Evolutionary conservation across 2,329 filamentous ascomycete genomes (phyloP).

Genomic region (Teratosphaeriaceae sp.): DNA sequence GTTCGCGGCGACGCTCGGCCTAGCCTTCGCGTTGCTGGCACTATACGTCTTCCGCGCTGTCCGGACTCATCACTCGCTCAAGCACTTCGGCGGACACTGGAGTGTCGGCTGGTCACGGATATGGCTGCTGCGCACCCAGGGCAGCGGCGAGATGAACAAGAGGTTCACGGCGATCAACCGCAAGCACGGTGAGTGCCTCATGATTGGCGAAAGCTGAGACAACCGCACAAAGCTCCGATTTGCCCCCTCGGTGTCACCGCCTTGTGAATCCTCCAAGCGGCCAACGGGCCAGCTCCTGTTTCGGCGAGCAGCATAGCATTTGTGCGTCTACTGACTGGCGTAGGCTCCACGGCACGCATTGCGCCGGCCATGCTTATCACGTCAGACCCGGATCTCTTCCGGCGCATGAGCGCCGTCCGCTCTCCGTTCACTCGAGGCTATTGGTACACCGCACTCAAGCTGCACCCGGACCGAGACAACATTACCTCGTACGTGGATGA

Average conservation of each 20-base stretch:
- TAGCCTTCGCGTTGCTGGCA: background rate
- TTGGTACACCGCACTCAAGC: constrained; percentile 32
- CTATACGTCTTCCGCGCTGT: constrained; percentile 20
- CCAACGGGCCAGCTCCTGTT: too few relatives aligned
- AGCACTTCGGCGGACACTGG: constrained; percentile 33
- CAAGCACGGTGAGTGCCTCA: constrained; percentile 33
- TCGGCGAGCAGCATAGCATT: background rate
- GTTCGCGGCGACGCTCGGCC: background rate
- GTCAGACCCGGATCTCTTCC: constrained; percentile 30
- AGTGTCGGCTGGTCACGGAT: constrained; percentile 31
- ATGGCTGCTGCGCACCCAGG: constrained; percentile 32
- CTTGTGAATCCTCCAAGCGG: too few relatives aligned
- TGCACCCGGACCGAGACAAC: constrained; percentile 35
- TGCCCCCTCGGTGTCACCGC: constrained; percentile 1
- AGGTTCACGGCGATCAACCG: constrained; percentile 31
- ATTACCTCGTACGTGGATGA: constrained; percentile 35
- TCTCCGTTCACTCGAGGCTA: constrained; percentile 30
- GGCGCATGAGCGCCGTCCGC: constrained; percentile 33
- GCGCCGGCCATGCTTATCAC: constrained; percentile 33
- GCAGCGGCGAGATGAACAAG: constrained; percentile 33
- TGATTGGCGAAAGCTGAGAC: background rate
- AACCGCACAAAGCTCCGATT: background rate
- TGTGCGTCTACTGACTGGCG: constrained; percentile 1
- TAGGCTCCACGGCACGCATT: constrained; percentile 34
- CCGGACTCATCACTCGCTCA: constrained; percentile 26